Percentiles rank a stretch among this genome's conserved stretches.
These are phyloP conservation scores for Thraustochytrium striatum DNA, from an alignment of 352 stramenopile genomes.

Conservation along the genomic window DNA sequence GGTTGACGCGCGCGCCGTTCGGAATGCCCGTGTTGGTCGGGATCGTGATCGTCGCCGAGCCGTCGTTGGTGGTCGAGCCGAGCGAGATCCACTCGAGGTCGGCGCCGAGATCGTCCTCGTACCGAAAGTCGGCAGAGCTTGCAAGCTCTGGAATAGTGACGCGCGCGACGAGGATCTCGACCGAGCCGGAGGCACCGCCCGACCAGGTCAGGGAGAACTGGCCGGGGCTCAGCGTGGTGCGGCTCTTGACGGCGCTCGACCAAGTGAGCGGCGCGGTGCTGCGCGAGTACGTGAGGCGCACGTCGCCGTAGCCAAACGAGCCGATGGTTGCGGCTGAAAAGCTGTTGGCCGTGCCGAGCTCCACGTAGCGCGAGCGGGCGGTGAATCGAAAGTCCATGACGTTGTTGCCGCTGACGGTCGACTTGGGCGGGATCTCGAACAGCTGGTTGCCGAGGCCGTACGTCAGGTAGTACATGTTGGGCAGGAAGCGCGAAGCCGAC, in stretches of 20 bases:
- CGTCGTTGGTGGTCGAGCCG: neutral
- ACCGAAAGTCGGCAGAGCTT: constrained; percentile 18
- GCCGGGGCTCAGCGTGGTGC: neutral
- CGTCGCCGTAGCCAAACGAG: constrained; percentile 4
- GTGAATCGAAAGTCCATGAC: constrained; percentile 36
- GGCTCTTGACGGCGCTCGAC: neutral
- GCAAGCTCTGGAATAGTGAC: neutral
- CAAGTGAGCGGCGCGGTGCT: neutral
- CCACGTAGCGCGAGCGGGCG: neutral
- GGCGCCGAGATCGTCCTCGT: constrained; percentile 19
- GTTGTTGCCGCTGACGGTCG: too few species aligned
- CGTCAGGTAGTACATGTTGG: constrained; percentile 24
- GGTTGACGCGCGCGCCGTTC: too few species aligned
- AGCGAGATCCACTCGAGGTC: constrained; percentile 38
- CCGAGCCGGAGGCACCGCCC: too few species aligned
- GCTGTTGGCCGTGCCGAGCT: too few species aligned
- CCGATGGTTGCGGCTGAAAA: constrained; percentile 12
- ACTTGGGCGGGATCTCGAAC: neutral
- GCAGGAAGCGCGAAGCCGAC: constrained; percentile 31
- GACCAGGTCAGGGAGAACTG: too few species aligned
- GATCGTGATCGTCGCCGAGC: constrained; percentile 7
- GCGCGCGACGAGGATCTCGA: constrained; percentile 3
- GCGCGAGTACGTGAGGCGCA: neutral
- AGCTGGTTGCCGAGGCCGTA: neutral
- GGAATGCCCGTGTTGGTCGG: too few species aligned